Base-by-base conservation (phyloP, 2,329 filamentous ascomycete species). In the Moelleriella libera region DNA sequence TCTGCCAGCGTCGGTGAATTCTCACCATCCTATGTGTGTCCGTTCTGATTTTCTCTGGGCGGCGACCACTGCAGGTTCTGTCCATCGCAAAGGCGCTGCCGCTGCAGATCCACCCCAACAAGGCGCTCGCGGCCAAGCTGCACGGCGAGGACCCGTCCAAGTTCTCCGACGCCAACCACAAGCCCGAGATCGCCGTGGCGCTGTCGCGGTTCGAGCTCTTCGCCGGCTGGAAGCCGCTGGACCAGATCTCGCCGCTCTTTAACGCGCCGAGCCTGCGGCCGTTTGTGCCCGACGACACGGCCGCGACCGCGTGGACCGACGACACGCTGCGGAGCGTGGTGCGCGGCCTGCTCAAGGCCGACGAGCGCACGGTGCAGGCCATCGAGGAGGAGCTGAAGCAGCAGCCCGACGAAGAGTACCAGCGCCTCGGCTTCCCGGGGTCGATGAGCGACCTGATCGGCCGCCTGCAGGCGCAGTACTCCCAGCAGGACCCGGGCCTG, bases 151-250 rank as follows among this genome's bases (percentile, higher is more conserved):
- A 86, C 47, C 82, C 83, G 0, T 63, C 76, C 2, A 74, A 78
- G 49, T 88, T 84, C 60, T 76, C 75, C 1, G 83, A 89, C 53
- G 66, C 75, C 3, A 88, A 88, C 60, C 83, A 88, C 68, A 88
- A 88, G 63, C 84, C 85, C 1, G 84, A 89, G 58, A 88, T 89
- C 47, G 83, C 84, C 1, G 68, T 89, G 1, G 83, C 84, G 0
- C 64, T 88, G 1, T 71, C 74, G 10, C 75, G 78, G 28, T 88
- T 89, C 55, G 83, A 88, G 60, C 78, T 83, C 0, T 88, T 89
- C 54, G 81, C 79, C 8, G 84, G 84, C 5, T 88, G 81, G 68
- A 88, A 85, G 57, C 78, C 82, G 0, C 65, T 84, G 0, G 57
- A 63, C 8, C 68, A 80, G 2, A 80, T 88, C 49, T 63, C 77